Base-by-base conservation (phyloP, 305 asterid species). In the Euphrasia arctica region DNA sequence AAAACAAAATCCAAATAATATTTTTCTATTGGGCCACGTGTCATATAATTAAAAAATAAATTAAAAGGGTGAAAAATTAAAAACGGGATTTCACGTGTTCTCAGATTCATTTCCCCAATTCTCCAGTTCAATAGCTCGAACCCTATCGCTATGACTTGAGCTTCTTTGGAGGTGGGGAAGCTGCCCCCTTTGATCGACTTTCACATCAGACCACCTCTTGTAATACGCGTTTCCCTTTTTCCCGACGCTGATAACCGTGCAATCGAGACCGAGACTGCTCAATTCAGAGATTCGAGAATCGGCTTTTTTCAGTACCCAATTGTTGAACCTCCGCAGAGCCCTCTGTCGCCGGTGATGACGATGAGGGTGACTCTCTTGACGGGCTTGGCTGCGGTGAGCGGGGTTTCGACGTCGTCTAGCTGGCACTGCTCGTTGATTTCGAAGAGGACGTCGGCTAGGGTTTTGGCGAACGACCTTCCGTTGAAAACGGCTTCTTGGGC, bases 241-340 rank as follows among this genome's bases (percentile, higher is more conserved):
- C 0, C 96, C 96, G 3, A 89, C 90, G 14, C 96, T 84, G 28
- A 84, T 71, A 49, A 89, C 41, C 51, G 77, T 74, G 60, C 56
- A 79, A 18, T 75, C 86, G 45, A 89, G 32, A 0, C 89, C 90
- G 0, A 81, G 82, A 14, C n/a, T 63, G 57, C 12, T 74, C 72
- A 89, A 63, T 62, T 86, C 95, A 10, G 66, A 63, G 10, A 89
- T 73, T 54, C 95, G 81, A 25, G 56, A 13, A 48, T 84, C 89
- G 9, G 91, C 83, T 63, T 72, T 89, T 54, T 67, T 86, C 68
- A 89, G 10, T 2, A 89, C 47, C 7, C 77, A 69, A 27, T 29
- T 78, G 64, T 89, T 86, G 74, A 89, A 89, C n/a, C 95, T 80
- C 15, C 96, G 64, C 96, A 89, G 25, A 89, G 92, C 10, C 96